These are phyloP conservation scores for Globisporangium parvum DNA, from an alignment of 352 stramenopile genomes.

Conservation along the genomic window DNA sequence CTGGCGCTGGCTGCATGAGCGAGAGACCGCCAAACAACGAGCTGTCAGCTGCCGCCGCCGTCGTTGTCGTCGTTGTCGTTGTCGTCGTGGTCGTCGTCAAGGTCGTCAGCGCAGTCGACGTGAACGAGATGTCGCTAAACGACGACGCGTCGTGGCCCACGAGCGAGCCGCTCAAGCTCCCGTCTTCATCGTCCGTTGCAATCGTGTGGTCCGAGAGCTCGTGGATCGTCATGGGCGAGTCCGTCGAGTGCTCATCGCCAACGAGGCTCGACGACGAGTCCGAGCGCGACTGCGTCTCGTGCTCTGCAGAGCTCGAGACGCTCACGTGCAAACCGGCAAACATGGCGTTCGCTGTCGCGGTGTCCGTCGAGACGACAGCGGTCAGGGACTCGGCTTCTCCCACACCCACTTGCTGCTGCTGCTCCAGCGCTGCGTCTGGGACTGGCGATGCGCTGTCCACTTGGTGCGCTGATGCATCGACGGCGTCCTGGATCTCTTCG, in stretches of 20 bases:
- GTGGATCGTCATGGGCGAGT: constrained; percentile 44
- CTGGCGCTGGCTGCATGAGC: constrained; percentile 4
- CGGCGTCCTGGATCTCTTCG: too few species aligned
- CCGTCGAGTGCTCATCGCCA: constrained; percentile 14
- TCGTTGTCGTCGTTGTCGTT: not conserved
- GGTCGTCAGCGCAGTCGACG: constrained; percentile 5
- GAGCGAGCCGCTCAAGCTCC: constrained; percentile 3
- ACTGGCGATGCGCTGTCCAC: too few species aligned
- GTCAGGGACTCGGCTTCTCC: not conserved
- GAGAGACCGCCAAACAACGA: constrained; percentile 15
- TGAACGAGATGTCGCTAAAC: constrained; percentile 17
- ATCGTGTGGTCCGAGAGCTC: constrained; percentile 34
- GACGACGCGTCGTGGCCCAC: constrained; percentile 12
- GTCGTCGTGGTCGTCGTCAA: constrained; percentile 1
- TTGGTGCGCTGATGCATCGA: too few species aligned
- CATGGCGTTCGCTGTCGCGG: constrained; percentile 4
- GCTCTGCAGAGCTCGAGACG: constrained; percentile 2
- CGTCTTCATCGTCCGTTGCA: constrained; percentile 11
- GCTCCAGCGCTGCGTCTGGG: not conserved
- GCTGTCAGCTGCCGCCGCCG: not conserved
- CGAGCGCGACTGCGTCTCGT: constrained; percentile 12
- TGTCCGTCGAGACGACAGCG: not conserved
- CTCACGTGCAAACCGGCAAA: constrained; percentile 11
- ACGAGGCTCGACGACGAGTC: constrained; percentile 15
- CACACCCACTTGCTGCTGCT: not conserved